Evolutionary conservation across 306 rosid genomes (phyloP).

Genomic region (Prunus persica): DNA sequence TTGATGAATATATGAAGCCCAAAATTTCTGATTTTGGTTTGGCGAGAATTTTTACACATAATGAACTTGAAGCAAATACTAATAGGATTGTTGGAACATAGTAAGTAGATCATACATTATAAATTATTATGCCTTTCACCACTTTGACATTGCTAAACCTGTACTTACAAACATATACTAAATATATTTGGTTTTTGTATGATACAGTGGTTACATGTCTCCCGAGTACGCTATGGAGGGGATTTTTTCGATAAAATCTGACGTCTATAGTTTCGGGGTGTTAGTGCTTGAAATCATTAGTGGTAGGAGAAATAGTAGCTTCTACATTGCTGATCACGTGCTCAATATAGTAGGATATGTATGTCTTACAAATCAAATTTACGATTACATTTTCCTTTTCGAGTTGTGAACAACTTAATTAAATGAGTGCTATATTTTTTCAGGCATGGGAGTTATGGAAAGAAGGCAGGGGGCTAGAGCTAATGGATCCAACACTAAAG

Average conservation of each 20-base stretch:
- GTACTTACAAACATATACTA: background rate
- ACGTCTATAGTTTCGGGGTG: constrained; percentile 8
- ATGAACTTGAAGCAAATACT: constrained; percentile 8
- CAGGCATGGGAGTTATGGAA: constrained; percentile 14
- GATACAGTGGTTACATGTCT: constrained; percentile 20
- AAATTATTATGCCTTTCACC: background rate
- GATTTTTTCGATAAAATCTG: background rate
- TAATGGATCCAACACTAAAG: background rate
- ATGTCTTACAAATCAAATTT: background rate
- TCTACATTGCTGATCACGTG: background rate
- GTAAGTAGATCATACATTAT: background rate
- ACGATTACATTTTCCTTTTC: background rate
- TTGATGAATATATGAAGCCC: background rate
- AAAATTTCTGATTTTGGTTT: constrained; percentile 23
- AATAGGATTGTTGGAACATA: constrained; percentile 7
- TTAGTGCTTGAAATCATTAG: constrained; percentile 1
- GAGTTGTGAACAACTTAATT: background rate
- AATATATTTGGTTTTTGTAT: background rate
- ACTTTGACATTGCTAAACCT: background rate
- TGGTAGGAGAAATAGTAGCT: background rate
- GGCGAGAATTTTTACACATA: background rate
- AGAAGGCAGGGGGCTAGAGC: background rate
- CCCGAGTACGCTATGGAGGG: constrained; percentile 3
- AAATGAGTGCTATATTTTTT: background rate
- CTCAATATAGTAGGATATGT: background rate